Conservation (phyloP, 495 filamentous ascomycete species). For the Pyrenula aspistea region DNA sequence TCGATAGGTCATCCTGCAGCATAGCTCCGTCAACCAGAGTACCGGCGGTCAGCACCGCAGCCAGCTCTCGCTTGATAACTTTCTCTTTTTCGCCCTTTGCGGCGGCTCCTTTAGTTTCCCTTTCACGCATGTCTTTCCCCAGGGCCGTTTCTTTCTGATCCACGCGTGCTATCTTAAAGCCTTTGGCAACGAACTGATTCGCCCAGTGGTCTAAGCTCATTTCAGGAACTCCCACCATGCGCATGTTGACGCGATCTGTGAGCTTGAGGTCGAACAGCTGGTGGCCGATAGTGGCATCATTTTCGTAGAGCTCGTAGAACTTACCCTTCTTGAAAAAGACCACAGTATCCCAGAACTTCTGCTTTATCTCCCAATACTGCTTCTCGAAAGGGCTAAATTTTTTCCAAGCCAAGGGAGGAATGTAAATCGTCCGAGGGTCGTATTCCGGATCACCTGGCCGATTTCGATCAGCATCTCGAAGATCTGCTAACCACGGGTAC, state of each 20-base stretch:
- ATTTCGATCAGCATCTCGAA: constrained; percentile 71
- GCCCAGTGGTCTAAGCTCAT: constrained; percentile 85
- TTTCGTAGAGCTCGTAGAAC: constrained; percentile 98
- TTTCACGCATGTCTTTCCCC: constrained; percentile 95
- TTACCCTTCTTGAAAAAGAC: constrained; percentile 99
- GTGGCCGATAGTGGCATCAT: constrained; percentile 93
- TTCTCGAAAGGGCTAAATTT: constrained; percentile 91
- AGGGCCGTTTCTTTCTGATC: constrained; percentile 93
- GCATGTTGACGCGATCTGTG: constrained; percentile 98
- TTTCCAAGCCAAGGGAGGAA: constrained; percentile 63
- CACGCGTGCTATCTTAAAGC: constrained; percentile 91
- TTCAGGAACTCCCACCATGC: constrained; percentile 92
- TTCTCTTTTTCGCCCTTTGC: constrained; percentile 63
- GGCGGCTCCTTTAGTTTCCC: constrained; percentile 43
- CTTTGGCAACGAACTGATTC: constrained; percentile 87
- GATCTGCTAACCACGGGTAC: constrained; percentile 80
- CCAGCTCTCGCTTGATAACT: constrained; percentile 82
- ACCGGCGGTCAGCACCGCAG: constrained; percentile 80
- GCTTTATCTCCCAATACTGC: constrained; percentile 99
- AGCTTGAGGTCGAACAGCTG: constrained; percentile 97
- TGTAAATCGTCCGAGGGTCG: constrained; percentile 81
- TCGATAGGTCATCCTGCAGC: constrained; percentile 97
- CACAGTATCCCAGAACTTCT: constrained; percentile 92
- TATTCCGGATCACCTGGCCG: constrained; percentile 75
- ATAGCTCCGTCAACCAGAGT: constrained; percentile 92